Base-by-base conservation (phyloP, 164 flowering plant species). In the Pachysandra terminalis region DNA sequence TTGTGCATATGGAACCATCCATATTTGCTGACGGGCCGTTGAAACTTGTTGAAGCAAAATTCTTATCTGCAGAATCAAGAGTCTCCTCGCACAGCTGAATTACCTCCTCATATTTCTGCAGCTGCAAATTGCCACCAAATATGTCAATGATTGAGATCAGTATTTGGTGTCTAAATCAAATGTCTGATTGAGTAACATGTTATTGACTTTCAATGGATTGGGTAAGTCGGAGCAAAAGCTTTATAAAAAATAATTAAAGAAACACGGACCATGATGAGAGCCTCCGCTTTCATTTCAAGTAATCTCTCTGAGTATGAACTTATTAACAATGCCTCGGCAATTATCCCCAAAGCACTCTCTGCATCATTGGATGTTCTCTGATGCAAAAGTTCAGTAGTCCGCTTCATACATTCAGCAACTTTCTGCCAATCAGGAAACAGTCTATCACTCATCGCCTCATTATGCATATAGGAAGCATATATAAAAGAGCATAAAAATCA, bases 241-340 rank as follows among this genome's bases (percentile, higher is more conserved):
- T n/a, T n/a, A n/a, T n/a, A n/a, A n/a, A n/a, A n/a, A n/a, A n/a
- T n/a, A 48, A 19, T 17, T 26, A 48, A 74, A 66, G 56, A 59
- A 74, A 51, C 59, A 85, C 85, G 70, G 21, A 96, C 99, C 89
- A 79, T 28, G 68, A 57, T 82, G 9, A 93, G 80, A 72, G 96
- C 88, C 83, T 90, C 87, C 26, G 90, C 93, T 80, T 91, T 96
- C n/a, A n/a, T n/a, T n/a, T n/a, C n/a, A n/a, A n/a, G n/a, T n/a
- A n/a, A n/a, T n/a, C n/a, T n/a, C n/a, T 93, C 99, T 16, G 96
- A 88, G 70, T 78, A 78, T 35, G 84, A 75, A 77, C 99, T 84
- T 40, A 86, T 82, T 45, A 80, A 66, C 75, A 93, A 70, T 64
- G 84, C 96, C 63, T 89, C 85, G 6, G 71, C 59, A 76, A 87